These are phyloP conservation scores for Hypomyces perniciosus DNA, from an alignment of 2,329 filamentous ascomycete species.

Conservation along the genomic window DNA sequence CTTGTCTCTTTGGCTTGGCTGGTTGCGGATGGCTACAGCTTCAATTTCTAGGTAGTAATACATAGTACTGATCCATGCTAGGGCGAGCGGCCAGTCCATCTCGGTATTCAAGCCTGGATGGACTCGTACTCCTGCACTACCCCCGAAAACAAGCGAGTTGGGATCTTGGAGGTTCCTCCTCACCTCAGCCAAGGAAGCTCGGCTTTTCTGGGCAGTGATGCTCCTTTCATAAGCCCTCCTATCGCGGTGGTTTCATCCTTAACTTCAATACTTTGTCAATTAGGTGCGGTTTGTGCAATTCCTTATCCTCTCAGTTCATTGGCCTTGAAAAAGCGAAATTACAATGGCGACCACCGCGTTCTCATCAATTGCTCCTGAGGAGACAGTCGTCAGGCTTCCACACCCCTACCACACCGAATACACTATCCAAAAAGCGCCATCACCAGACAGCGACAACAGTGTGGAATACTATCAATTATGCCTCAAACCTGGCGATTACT, in stretches of 20 bases:
- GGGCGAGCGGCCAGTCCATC: too few relatives aligned
- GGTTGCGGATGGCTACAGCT: too few relatives aligned
- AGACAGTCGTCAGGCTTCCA: slow-evolving; percentile 42
- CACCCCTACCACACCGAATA: slow-evolving; percentile 45
- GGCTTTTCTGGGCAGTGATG: not conserved
- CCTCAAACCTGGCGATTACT: slow-evolving; percentile 21
- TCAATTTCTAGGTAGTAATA: too few relatives aligned
- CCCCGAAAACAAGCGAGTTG: too few relatives aligned
- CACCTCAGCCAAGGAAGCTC: not conserved
- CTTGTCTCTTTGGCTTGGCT: too few relatives aligned
- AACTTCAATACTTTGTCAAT: not conserved
- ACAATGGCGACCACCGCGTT: slow-evolving; percentile 23
- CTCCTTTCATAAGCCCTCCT: not conserved
- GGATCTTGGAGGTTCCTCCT: too few relatives aligned
- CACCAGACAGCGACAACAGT: not conserved
- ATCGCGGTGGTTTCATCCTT: not conserved
- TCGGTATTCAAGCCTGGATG: too few relatives aligned
- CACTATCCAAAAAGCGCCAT: slow-evolving; percentile 28
- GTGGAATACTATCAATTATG: slow-evolving; percentile 30
- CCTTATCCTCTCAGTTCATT: not conserved
- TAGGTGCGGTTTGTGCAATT: not conserved
- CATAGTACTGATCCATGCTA: too few relatives aligned
- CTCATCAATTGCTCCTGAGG: slow-evolving; percentile 25
- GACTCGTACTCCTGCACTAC: too few relatives aligned
- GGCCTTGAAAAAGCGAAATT: not conserved